Percentiles rank a stretch among this genome's conserved stretches.
These are phyloP conservation scores for Chlorella variabilis DNA, from an alignment of 163 green algal species.

Conservation along the genomic window DNA sequence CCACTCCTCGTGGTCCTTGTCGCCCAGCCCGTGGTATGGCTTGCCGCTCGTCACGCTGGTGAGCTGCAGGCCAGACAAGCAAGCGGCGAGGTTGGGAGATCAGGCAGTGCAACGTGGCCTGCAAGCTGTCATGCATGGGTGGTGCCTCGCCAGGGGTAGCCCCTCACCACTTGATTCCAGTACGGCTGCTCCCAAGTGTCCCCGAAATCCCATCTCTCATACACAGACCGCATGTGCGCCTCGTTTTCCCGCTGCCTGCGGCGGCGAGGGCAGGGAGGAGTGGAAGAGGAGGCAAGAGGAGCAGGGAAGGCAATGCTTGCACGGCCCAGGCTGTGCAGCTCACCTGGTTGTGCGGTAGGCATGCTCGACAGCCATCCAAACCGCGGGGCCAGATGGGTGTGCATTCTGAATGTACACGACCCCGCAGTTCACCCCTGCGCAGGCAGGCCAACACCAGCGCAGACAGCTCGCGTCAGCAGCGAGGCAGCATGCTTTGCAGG, in stretches of 20 bases:
- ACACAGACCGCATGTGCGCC: neutral
- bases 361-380: neutral
- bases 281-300: neutral
- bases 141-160: no score
- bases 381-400: neutral
- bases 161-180: neutral
- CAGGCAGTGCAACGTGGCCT: no score
- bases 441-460: neutral
- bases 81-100: no score
- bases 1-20: neutral
- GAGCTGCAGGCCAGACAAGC: neutral
- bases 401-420: neutral
- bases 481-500: neutral
- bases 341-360: neutral
- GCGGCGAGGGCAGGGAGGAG: neutral
- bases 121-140: neutral
- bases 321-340: neutral
- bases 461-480: no score
- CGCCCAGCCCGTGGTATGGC: neutral
- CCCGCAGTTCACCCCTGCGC: neutral
- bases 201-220: neutral
- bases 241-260: neutral
- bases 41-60: neutral
- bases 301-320: neutral
- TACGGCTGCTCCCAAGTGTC: slow-evolving; percentile 4